Percentiles rank a stretch among this genome's conserved stretches.
Conservation (phyloP, 345 rosid species). For the Salix viminalis region DNA sequence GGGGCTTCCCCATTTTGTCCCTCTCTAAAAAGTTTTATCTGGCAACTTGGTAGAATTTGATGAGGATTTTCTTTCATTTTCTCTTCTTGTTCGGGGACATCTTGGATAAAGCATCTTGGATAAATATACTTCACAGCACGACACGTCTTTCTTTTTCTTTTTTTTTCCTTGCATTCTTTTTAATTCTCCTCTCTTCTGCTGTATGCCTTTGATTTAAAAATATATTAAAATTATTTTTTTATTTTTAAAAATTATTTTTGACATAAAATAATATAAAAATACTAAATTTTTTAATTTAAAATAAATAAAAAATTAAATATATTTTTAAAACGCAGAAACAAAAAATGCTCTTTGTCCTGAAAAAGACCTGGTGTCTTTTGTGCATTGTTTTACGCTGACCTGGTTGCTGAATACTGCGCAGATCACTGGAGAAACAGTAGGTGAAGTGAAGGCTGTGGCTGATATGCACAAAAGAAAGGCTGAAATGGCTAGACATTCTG, state of each 20-base stretch:
- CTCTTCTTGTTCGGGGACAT: neutral
- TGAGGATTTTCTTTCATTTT: constrained; percentile 12
- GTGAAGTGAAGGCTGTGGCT: constrained; percentile 32
- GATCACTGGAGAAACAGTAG: constrained; percentile 35
- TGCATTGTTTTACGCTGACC: constrained; percentile 10
- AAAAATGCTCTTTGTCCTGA: neutral
- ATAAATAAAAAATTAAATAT: too few species aligned
- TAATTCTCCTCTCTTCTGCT: neutral
- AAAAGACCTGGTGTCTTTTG: constrained; percentile 8
- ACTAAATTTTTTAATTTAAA: too few species aligned
- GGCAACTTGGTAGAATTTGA: neutral
- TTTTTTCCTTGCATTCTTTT: neutral
- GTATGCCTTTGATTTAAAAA: neutral
- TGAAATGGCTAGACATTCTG: constrained; percentile 35
- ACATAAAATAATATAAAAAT: too few species aligned
- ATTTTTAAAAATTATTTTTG: too few species aligned
- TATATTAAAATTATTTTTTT: too few species aligned
- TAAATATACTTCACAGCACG: neutral
- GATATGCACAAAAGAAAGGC: constrained; percentile 37
- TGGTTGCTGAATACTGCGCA: constrained; percentile 1
- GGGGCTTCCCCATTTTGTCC: constrained; percentile 27
- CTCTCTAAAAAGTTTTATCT: constrained; percentile 9
- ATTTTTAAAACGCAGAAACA: too few species aligned
- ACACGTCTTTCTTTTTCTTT: neutral
- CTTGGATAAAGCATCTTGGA: neutral